Evolutionary conservation across 441 rosid genomes (phyloP).

Genomic region (Lepidium campestre): DNA sequence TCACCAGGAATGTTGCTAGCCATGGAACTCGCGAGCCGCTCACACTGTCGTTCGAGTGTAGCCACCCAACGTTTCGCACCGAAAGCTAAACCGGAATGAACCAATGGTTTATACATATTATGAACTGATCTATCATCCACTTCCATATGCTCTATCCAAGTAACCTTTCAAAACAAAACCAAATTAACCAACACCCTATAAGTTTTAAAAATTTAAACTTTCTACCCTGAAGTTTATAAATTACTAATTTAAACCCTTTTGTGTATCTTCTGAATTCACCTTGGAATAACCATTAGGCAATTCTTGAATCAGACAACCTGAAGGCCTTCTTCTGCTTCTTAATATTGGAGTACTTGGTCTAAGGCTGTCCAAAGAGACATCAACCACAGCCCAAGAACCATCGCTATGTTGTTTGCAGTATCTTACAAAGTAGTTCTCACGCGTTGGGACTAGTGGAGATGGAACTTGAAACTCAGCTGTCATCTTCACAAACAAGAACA

Average conservation of each 20-base stretch:
- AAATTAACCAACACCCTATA: background rate
- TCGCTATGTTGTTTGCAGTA: slow-evolving; percentile 84
- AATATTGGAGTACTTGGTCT: slow-evolving; percentile 43
- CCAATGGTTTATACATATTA: slow-evolving; percentile 54
- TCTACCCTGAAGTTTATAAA: background rate
- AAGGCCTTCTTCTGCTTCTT: slow-evolving; percentile 80
- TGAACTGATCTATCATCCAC: slow-evolving; percentile 83
- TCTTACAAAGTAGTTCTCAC: slow-evolving; percentile 80
- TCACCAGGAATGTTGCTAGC: slow-evolving; percentile 86
- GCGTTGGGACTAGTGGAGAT: slow-evolving; percentile 78
- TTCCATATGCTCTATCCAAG: slow-evolving; percentile 92
- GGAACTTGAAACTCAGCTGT: slow-evolving; percentile 94
- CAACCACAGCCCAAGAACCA: slow-evolving; percentile 95
- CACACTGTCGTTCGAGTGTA: slow-evolving; percentile 83
- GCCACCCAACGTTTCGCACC: slow-evolving; percentile 98
- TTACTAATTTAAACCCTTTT: background rate
- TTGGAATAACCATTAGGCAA: slow-evolving; percentile 90
- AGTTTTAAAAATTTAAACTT: background rate
- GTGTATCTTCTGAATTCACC: slow-evolving; percentile 31
- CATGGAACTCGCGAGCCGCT: slow-evolving; percentile 91
- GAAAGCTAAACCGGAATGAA: slow-evolving; percentile 74
- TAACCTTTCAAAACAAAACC: slow-evolving; percentile 44
- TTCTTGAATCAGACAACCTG: slow-evolving; percentile 89
- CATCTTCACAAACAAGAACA: slow-evolving; percentile 40
- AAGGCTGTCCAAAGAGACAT: slow-evolving; percentile 79